Evolutionary conservation across 768 basidiomycete genomes (phyloP), one percentile per base, ranked within the genome.

Genomic region (Russula sp.): DNA sequence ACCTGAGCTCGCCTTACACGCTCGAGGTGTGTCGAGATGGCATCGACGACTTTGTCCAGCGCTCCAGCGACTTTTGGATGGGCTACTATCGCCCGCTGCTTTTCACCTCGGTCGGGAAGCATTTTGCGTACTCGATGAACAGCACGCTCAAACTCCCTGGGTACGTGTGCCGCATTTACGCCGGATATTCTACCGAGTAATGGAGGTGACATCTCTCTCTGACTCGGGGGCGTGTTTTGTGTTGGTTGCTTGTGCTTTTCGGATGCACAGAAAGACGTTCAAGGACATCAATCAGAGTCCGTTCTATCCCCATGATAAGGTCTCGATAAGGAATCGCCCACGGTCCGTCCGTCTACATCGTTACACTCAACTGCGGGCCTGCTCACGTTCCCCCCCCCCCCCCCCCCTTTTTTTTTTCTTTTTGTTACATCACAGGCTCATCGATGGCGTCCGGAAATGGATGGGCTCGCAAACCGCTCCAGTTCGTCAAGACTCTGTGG

Each of bases 101-200:
- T 53, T 93, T 93, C 74, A 95, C 93, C 0, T 85, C 86, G 5
- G 74, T 95, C 56, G 88, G 86, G 18, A 90, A 92, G 70, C 92
- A 93, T 69, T 94, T 94, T 73, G 90, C 89, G 11, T 94, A 86
- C 74, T 87, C 85, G n/a, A 93, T 95, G 87, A 93, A 92, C 64
- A 90, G 87, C 66, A 93, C 90, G 5, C 72, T 88, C 52, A 91
- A 90, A 70, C 77, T 92, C 2, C 88, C 89, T 35, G 90, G 88
- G 91, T 88, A 65, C 25, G 25, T 56, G 86, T 38, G 18, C 18
- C 58, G 41, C 36, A 41, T 32, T 45, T 46, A 18, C 22, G 34
- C 47, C 58, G 14, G 32, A 36, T 22, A 52, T 52, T 14, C 3
- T 2, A 29, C 25, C 25, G 25, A 29, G 25, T 29, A 29, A 29